phyloP scores from a whole-genome alignment of 2,329 filamentous ascomycete species.

The Phaeosphaeria sp. region DNA sequence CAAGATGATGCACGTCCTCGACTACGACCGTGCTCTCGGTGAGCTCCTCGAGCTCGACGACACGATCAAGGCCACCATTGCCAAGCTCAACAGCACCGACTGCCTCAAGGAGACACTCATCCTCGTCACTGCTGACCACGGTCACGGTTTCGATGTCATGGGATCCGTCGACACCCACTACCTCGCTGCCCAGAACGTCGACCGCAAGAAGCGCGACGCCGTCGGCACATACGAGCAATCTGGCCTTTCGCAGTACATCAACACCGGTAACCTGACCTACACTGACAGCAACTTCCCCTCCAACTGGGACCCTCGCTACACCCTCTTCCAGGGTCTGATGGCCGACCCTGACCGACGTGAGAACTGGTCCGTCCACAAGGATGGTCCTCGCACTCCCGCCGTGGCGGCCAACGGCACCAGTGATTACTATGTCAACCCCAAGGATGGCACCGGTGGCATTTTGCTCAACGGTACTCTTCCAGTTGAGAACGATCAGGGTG shows the following conservation, averaged over 20 bases:
- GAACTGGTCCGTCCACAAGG: constrained; percentile 74
- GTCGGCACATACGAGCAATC: constrained; percentile 77
- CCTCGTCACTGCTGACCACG: constrained; percentile 85
- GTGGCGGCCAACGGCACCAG: constrained; percentile 58
- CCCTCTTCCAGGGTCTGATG: constrained; percentile 74
- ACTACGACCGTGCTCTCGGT: constrained; percentile 85
- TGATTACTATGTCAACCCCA: constrained; percentile 72
- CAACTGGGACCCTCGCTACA: constrained; percentile 86
- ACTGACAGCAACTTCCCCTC: constrained; percentile 79
- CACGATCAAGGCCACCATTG: constrained; percentile 77
- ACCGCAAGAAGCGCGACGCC: constrained; percentile 77
- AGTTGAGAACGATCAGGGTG: constrained; percentile 65
- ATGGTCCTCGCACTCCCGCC: constrained; percentile 69
- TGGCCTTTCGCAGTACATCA: constrained; percentile 77
- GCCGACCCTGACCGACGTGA: constrained; percentile 79
- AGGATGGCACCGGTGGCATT: constrained; percentile 71
- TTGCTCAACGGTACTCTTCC: constrained; percentile 78
- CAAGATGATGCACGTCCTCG: constrained; percentile 86
- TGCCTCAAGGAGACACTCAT: constrained; percentile 78
- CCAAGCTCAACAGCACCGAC: constrained; percentile 70
- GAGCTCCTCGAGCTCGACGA: constrained; percentile 88
- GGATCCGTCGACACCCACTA: constrained; percentile 83
- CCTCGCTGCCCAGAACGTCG: constrained; percentile 67
- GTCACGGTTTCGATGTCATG: constrained; percentile 88
- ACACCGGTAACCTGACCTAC: constrained; percentile 68